phyloP scores from a whole-genome alignment of 805 yeast species.

The Candida qinlingensis region DNA sequence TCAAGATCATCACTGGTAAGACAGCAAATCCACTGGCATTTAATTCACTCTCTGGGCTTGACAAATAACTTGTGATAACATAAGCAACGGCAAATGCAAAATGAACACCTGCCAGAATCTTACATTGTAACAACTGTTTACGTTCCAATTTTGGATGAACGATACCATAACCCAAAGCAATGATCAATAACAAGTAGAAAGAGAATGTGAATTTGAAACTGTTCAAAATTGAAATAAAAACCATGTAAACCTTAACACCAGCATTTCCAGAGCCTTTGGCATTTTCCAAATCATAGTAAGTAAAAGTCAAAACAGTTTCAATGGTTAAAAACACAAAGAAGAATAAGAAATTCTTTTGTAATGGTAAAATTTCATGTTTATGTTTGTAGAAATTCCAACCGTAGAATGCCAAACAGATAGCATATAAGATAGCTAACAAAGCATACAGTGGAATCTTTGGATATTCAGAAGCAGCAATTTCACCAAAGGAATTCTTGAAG shows the following conservation, averaged over 20 bases:
- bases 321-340: constrained; percentile 76
- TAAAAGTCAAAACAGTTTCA: constrained; percentile 87
- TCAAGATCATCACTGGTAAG: constrained; percentile 66
- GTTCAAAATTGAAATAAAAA: constrained; percentile 71
- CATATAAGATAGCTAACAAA: constrained; percentile 74
- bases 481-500: constrained; percentile 90
- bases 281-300: constrained; percentile 82
- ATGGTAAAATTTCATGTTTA: constrained; percentile 79
- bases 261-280: constrained; percentile 41
- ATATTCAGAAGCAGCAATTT: constrained; percentile 81
- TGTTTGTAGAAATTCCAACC: constrained; percentile 81
- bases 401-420: constrained; percentile 75
- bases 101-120: constrained; percentile 51
- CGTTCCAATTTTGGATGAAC: constrained; percentile 81
- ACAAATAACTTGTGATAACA: constrained; percentile 48
- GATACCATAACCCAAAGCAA: constrained; percentile 90
- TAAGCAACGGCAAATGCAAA: constrained; percentile 50
- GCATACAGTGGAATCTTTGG: constrained; percentile 91
- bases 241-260: constrained; percentile 68
- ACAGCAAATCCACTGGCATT: constrained; percentile 51
- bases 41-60: constrained; percentile 45
- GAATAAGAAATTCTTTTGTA: constrained; percentile 86
- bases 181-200: constrained; percentile 78
- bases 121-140: constrained; percentile 66
- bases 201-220: constrained; percentile 82